Conservation (phyloP, 208 protist species). For the Novymonas esmeraldas region DNA sequence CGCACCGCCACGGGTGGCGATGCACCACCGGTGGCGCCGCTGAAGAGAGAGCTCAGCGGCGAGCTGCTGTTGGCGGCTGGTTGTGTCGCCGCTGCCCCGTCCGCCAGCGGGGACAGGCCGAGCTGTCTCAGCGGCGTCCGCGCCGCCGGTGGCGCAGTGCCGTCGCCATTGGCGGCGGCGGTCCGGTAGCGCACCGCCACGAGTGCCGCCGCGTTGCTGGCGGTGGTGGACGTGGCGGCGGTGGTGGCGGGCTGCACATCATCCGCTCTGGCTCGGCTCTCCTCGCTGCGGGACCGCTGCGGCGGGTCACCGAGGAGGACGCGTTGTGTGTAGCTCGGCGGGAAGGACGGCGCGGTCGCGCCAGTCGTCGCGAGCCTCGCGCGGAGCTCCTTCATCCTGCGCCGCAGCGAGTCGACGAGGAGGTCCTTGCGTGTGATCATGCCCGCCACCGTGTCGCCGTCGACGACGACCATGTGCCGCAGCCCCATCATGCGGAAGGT, state of each 20-base stretch:
- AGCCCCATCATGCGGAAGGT: constrained; percentile 94
- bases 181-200: neutral
- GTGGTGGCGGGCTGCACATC: neutral
- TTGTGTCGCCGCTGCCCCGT: neutral
- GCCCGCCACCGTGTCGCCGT: constrained; percentile 80
- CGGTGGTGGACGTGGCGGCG: neutral
- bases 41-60: constrained; percentile 1
- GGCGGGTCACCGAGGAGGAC: neutral
- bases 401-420: constrained; percentile 65
- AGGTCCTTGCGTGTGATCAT: constrained; percentile 95
- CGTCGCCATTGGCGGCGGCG: neutral
- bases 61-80: neutral
- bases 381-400: constrained; percentile 52
- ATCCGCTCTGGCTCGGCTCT: neutral
- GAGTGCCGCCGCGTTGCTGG: too few relatives aligned
- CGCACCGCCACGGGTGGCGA: neutral
- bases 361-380: constrained; percentile 25
- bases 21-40: neutral
- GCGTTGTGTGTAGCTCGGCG: constrained; percentile 23
- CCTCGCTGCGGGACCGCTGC: constrained; percentile 1
- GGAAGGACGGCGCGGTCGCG: constrained; percentile 25
- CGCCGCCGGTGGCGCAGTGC: neutral
- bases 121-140: neutral
- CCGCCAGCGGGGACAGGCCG: too few relatives aligned
- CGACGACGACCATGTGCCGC: constrained; percentile 92